Evolutionary conservation across 2,329 filamentous ascomycete genomes (phyloP).

Genomic region (Chlorencoelia australis): DNA sequence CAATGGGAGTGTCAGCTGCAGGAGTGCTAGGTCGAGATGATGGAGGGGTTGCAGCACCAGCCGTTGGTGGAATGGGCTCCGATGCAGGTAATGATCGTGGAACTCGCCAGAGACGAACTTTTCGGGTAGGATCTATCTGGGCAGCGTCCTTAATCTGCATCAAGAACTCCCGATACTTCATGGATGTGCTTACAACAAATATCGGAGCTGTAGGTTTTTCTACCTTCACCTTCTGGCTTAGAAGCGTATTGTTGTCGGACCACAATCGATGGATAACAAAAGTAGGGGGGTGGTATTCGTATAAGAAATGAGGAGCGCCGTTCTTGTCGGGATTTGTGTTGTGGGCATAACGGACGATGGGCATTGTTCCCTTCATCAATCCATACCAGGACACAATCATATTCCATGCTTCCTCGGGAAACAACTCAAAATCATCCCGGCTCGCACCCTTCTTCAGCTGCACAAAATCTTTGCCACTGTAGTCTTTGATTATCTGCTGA

Average conservation of each 20-base stretch:
- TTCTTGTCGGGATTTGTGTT: slow-evolving; percentile 54
- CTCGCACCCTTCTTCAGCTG: slow-evolving; percentile 61
- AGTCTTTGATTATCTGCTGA: slow-evolving; percentile 45
- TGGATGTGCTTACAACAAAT: slow-evolving; percentile 61
- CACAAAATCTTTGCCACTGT: slow-evolving; percentile 49
- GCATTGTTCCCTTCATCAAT: slow-evolving; percentile 54
- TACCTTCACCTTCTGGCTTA: slow-evolving; percentile 50
- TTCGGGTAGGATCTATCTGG: slow-evolving; percentile 57
- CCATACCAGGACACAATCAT: slow-evolving; percentile 77
- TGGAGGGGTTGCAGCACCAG: slow-evolving; percentile 32
- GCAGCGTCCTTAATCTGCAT: slow-evolving; percentile 59
- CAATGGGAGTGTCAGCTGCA: slow-evolving; percentile 2
- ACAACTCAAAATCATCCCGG: slow-evolving; percentile 63
- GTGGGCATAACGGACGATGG: slow-evolving; percentile 68
- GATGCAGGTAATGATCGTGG: slow-evolving; percentile 20
- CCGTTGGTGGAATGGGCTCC: slow-evolving; percentile 28
- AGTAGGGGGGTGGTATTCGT: slow-evolving; percentile 75
- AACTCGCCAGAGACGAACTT: slow-evolving; percentile 52
- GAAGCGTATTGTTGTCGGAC: slow-evolving; percentile 45
- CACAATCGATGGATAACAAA: slow-evolving; percentile 77
- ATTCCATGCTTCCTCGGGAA: slow-evolving; percentile 74
- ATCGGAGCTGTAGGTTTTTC: slow-evolving; percentile 51
- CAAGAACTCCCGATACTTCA: slow-evolving; percentile 65
- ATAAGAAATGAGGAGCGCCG: slow-evolving; percentile 56
- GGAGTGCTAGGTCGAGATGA: slow-evolving; percentile 25